Base-by-base conservation (phyloP, 495 filamentous ascomycete species). In the Aspergillus conjunctus region DNA sequence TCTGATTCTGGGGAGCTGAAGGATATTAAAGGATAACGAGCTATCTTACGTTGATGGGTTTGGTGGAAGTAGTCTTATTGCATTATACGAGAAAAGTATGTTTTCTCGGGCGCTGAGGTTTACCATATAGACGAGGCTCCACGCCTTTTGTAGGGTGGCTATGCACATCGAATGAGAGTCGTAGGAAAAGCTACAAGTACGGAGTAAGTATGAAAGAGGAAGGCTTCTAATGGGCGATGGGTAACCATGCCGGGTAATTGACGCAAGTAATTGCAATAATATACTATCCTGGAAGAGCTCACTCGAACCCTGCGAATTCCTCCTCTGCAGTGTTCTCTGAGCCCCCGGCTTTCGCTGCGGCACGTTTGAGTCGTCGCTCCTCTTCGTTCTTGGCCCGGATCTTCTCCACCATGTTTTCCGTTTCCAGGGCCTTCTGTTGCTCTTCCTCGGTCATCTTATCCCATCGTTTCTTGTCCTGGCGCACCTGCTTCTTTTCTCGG, bases 381-480 rank as follows among this genome's bases (percentile, higher is more conserved):
- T 72, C 64, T 63, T 83, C 80, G 63, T 83, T 81, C 71, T 83
- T 74, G 60, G 73, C 80, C 71, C 87, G 85, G 21, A 97, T 85
- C 66, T 86, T 71, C 60, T 86, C 81, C 41, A 97, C 81, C 82
- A 98, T 79, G 34, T 81, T 76, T 62, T 91, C 79, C 54, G 96
- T 82, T 73, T 93, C 87, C 54, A 68, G 77, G 59, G 87, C 82
- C 71, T 90, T 86, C 56, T 80, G 79, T 69, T 78, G 86, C 74
- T 96, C 89, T 61, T 87, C 87, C 12, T 87, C 84, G 0, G 84
- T 88, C 85, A 97, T 88, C 68, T 82, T 83, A 45, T 83, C 83
- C 74, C 79, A 73, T 63, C 79, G 77, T 70, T 90, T 86, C 51
- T 85, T 83, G 69, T 95, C 90, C 50, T 87, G 81, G 71, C 84